Evolutionary conservation across 2,329 filamentous ascomycete species (phyloP), one percentile per base, ranked within the genome.

Genomic region (Clonostachys chloroleuca): DNA sequence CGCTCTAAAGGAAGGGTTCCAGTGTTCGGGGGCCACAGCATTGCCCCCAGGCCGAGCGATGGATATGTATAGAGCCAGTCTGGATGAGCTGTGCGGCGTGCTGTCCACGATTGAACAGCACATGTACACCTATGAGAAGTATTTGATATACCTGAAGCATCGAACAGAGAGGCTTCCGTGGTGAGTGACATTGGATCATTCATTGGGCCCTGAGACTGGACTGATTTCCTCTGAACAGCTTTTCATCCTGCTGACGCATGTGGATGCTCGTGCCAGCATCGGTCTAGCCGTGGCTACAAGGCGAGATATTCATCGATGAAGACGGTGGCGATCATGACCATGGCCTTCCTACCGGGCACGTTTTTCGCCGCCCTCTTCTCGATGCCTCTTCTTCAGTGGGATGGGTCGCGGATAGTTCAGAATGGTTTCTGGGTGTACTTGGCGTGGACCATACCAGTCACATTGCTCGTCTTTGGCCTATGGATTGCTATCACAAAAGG

Each of bases 341-440:
- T 69, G 51, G 48, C 63, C 3, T 70, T 70, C 48, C 59, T 69
- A 2, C 68, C 68, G 3, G 65, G 61, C 0, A 68, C 65, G 13
- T 70, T 69, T 49, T 58, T 69, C 49, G 63, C 66, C 7, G 54
- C 58, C 3, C 47, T 62, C 12, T 62, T 60, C 36, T 49, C 52
- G 2, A n/a, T 56, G n/a, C 56, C 57, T 2, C 46, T 51, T 3
- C 47, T 55, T 8, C 33, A 46, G 14, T 52, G 54, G 50, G 24
- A 24, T 24, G 24, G 24, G 7, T 24, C 24, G 24, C 24, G 24
- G 24, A 24, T 24, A 24, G 24, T 53, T 14, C 44, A 50, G 37
- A 41, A 42, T 17, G 49, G 44, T 2, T 54, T 54, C 16, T 53
- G 45, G 48, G 42, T 55, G 8, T 55, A 55, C 44, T 56, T 51